Evolutionary conservation across 2,329 filamentous ascomycete species (phyloP), one percentile per base, ranked within the genome.

Genomic region (Talaromyces sp.): DNA sequence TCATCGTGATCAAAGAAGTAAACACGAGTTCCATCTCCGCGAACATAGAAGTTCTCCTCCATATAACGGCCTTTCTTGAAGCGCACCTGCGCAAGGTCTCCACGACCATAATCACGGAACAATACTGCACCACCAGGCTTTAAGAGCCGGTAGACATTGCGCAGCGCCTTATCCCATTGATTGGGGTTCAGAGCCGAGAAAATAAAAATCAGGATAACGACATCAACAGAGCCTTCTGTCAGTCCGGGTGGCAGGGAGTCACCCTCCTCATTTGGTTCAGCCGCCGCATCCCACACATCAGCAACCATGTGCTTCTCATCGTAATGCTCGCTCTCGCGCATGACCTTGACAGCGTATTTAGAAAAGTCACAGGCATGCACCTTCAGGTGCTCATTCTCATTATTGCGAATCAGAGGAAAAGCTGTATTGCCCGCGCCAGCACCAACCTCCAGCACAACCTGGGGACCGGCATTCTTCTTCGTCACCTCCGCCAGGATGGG

Each of bases 281-380:
- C 82, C 2, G 92, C 85, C 13, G 89, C 88, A 75, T 99, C 94
- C 93, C 95, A 99, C 16, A 97, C 91, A 71, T 97, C 92, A 17
- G 93, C 93, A 66, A 89, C 85, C 71, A 97, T 90, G 62, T 83
- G 75, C 55, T 82, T 77, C 37, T 82, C 75, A 65, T 89, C 81
- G 76, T 96, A 99, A 24, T 86, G 80, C 63, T 89, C 86, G 72
- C 93, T 87, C 40, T 78, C 80, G 61, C 90, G 87, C 80, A 99
- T 97, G 52, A 99, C 86, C 67, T 97, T 88, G 67, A 99, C 91
- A 20, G 94, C 94, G 70, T 89, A 92, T 73, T 92, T 94, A 58
- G 91, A 96, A 74, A 96, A 99, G 75, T 99, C 94, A 75, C 91
- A 97, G 30, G 94, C 94, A 77, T 96, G 90, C 32, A 99, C 82